Base-by-base conservation (phyloP, 2,329 filamentous ascomycete genomes). In the Microcyclosporella mali region DNA sequence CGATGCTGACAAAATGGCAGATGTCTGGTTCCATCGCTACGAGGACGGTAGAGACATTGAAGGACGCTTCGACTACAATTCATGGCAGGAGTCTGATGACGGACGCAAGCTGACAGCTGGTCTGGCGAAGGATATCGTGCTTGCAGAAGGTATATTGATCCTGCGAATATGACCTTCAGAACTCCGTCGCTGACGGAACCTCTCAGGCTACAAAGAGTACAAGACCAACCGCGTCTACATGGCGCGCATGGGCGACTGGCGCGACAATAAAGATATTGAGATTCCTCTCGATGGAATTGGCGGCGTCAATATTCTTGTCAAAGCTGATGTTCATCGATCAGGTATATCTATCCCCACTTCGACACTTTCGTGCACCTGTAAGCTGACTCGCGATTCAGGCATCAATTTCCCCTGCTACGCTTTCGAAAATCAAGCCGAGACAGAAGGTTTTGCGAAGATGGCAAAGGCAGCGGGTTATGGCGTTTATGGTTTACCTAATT, bases 401-500 rank as follows among this genome's bases (percentile, higher is more conserved):
- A 92, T 98, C 71, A 98, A 98, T 68, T 98, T 98, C 67, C 92
- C 92, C 7, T 82, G 81, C 63, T 98, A 98, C 61, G 78, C 92
- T 2, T 98, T 98, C 64, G 92, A 98, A 66, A 97, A 98, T 67
- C 92, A 98, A 70, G 92, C 92, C 51, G 92, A 98, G 69, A 98
- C 92, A 3, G 92, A 98, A 70, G 92, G 92, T 6, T 98, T 98
- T 61, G 92, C 92, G 29, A 95, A 94, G 66, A 98, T 98, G 92
- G 92, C 92, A 46, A 95, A 94, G 71, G 78, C 88, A 51, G 92
- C 92, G 14, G 92, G 92, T 33, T 97, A 95, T 64, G 77, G 87
- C 60, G 92, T 98, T 18, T 79, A 88, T 55, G 92, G 92, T 34
- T 73, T 98, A 43, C 92, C 90, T 32, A 98, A 98, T 66, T 98